Base-by-base conservation (phyloP, 2,329 filamentous ascomycete species). In the Epichloe uncinata region DNA sequence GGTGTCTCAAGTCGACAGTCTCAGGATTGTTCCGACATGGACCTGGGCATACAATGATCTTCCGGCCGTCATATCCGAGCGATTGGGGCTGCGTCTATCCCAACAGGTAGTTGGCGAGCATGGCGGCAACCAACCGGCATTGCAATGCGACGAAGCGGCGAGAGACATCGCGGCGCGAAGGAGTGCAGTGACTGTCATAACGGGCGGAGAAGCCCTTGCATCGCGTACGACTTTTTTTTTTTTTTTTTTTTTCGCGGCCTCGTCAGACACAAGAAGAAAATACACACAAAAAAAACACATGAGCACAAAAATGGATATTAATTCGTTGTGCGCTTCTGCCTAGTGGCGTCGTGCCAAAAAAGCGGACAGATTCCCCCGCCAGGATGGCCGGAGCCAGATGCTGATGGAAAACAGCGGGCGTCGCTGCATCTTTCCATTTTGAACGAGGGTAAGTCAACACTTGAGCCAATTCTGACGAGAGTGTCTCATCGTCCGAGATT, bases 11-110 rank as follows among this genome's bases (percentile, higher is more conserved):
- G 73, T 82, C 48, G 79, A 84, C 58, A 78, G 74, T 55, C 68
- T 85, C 43, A 68, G 74, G 42, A 72, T 82, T 4, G 79, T 84
- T 9, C 71, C 69, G 40, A 78, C 77, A 0, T 85, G 81, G 81
- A 82, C 81, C 0, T 84, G 81, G 81, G 73, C 75, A 0, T 84
- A 84, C 58, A 63, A 69, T 1, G 74, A 84, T 58, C 62, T 84
- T 2, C 78, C 80, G 0, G 69, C 67, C 5, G 63, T 78, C 1
- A 59, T 85, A 5, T 68, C 73, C 0, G 55, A 72, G 38, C 71
- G 67, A 37, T 61, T 84, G 3, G 69, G 66, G 0, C 65, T 78
- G 3, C 60, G 69, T 2, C 66, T 74, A 0, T 66, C 64, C 1
- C 73, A 78, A 56, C 70, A 66, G 45, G 62, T 67, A 26, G 73